phyloP scores from a whole-genome alignment of 2,329 filamentous ascomycete genomes.

The Penicillium freii region DNA sequence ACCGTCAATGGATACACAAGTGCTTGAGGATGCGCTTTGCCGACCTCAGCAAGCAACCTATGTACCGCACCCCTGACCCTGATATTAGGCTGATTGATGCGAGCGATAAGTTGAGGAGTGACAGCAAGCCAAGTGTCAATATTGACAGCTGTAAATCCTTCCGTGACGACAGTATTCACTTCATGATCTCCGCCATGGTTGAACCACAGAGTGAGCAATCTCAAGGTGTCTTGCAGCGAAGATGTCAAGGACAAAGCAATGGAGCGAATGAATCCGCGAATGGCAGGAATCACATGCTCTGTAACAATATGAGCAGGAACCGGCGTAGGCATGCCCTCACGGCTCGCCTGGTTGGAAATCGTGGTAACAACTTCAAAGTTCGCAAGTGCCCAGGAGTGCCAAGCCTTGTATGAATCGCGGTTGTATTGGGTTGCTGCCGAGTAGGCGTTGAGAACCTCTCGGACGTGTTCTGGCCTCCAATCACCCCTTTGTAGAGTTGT shows the following conservation, averaged over 20 bases:
- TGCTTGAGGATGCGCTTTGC: conserved; percentile 90
- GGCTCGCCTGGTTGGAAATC: conserved; percentile 65
- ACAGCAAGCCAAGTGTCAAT: conserved; percentile 99
- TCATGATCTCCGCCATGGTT: conserved; percentile 84
- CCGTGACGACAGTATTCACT: conserved; percentile 82
- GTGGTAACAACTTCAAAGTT: conserved; percentile 98
- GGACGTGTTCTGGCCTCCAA: conserved; percentile 82
- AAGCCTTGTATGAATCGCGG: conserved; percentile 95
- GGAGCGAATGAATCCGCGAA: conserved; percentile 95
- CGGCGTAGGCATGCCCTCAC: conserved; percentile 48
- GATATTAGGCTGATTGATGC: conserved; percentile 93
- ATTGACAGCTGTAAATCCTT: conserved; percentile 87
- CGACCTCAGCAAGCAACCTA: conserved; percentile 86
- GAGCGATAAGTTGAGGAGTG: conserved; percentile 92
- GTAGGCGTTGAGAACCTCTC: conserved; percentile 88
- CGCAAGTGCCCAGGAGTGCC: conserved; percentile 96
- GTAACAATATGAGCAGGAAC: conserved; percentile 68
- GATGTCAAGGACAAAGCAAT: conserved; percentile 89
- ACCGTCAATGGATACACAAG: conserved; percentile 96
- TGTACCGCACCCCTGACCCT: conserved; percentile 88
- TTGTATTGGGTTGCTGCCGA: conserved; percentile 91
- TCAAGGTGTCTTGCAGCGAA: conserved; percentile 90
- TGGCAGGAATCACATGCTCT: conserved; percentile 89
- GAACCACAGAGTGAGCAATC: conserved; percentile 94
- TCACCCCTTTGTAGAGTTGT: conserved; percentile 79